Evolutionary conservation across 352 stramenopile species (phyloP).

Genomic region (Globisporangium apiculatum): DNA sequence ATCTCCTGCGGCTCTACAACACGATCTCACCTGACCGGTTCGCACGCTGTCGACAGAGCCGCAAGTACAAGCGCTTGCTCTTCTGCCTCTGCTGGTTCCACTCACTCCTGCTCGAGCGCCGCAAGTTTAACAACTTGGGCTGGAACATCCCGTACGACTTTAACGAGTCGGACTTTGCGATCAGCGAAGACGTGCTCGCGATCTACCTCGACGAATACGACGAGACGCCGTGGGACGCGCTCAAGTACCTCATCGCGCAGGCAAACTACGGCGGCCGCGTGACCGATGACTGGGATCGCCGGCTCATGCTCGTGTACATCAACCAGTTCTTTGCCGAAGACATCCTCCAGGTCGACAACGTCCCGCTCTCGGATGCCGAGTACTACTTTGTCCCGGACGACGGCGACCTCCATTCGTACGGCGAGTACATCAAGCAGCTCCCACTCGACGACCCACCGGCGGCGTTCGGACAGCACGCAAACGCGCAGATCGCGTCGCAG

Average conservation of each 20-base stretch:
- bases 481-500: conserved; percentile 93
- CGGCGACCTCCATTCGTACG: conserved; percentile 84
- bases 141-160: conserved; percentile 98
- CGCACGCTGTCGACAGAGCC: conserved; percentile 64
- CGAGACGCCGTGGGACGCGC: conserved; percentile 89
- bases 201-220: conserved; percentile 93
- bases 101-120: conserved; percentile 90
- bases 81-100: conserved; percentile 97
- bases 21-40: conserved; percentile 88
- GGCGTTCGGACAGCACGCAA: conserved; percentile 94
- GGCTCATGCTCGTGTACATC: conserved; percentile 95
- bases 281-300: conserved; percentile 94
- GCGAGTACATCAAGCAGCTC: conserved; percentile 88
- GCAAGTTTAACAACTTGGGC: conserved; percentile 95
- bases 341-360: conserved; percentile 78
- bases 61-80: conserved; percentile 90
- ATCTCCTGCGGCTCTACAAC: conserved; percentile 93
- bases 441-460: conserved; percentile 87
- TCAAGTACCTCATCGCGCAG: conserved; percentile 95
- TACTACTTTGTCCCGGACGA: conserved; percentile 93
- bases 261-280: conserved; percentile 96
- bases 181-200: conserved; percentile 93
- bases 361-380: conserved; percentile 81
- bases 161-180: conserved; percentile 95
- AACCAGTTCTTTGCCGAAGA: conserved; percentile 93